phyloP scores from a whole-genome alignment of 257 asterid species.

The Nicotiana tomentosiformis region DNA sequence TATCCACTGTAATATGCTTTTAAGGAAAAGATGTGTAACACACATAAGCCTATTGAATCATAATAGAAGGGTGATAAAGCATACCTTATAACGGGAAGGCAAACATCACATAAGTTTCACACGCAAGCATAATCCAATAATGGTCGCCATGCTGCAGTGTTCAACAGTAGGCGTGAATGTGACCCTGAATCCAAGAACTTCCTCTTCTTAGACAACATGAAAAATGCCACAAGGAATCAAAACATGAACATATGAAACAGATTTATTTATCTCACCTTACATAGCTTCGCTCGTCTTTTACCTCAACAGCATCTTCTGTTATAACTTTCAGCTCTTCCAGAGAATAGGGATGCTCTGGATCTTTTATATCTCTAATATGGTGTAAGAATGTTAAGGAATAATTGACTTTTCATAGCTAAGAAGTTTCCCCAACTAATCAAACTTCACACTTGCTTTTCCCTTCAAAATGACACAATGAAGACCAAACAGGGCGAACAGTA shows the following conservation, averaged over 20 bases:
- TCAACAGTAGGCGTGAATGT: conserved; percentile 95
- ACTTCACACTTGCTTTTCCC: not conserved
- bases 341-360: conserved; percentile 94
- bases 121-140: conserved; percentile 86
- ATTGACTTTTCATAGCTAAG: conserved; percentile 12
- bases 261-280: conserved; percentile 49
- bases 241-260: not conserved
- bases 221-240: not conserved
- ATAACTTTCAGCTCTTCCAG: conserved; percentile 90
- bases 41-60: not conserved
- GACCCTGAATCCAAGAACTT: conserved; percentile 41
- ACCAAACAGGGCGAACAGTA: not conserved
- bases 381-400: conserved; percentile 63
- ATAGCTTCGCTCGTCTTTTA: conserved; percentile 57
- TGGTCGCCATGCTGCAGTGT: conserved; percentile 91
- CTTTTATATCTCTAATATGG: conserved; percentile 95
- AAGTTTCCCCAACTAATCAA: not conserved
- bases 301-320: conserved; percentile 82
- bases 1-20: not conserved
- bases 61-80: not conserved
- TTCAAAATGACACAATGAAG: not conserved
- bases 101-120: conserved; percentile 89
- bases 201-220: not conserved
- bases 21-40: not conserved
- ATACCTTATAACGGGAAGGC: conserved; percentile 82